Evolutionary conservation across 1,284 basidiomycete species (phyloP).

Genomic region (Vanrija sp.): DNA sequence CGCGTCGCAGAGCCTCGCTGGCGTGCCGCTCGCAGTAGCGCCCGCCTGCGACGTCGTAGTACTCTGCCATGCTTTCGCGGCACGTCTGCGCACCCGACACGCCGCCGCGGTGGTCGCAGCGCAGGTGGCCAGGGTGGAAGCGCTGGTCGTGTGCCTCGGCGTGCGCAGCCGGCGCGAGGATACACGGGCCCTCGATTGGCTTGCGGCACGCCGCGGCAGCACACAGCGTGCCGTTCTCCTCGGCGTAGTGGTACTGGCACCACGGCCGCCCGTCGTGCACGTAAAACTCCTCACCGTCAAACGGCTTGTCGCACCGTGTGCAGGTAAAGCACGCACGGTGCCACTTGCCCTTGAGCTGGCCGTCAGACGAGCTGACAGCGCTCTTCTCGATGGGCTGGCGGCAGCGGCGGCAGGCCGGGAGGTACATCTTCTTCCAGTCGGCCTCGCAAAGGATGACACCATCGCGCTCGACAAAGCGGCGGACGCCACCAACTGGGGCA

Average conservation of each 20-base stretch:
- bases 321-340: constrained; percentile 85
- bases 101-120: constrained; percentile 55
- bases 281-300: constrained; percentile 83
- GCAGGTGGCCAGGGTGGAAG: constrained; percentile 79
- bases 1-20: constrained; percentile 29
- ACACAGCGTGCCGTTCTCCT: constrained; percentile 80
- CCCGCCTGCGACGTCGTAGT: constrained; percentile 76
- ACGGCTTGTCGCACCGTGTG: constrained; percentile 73
- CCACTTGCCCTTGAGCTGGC: constrained; percentile 87
- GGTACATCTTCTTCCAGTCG: constrained; percentile 91
- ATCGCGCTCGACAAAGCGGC: constrained; percentile 68
- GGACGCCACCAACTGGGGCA: constrained; percentile 62
- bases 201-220: constrained; percentile 69
- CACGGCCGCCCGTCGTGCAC: constrained; percentile 79
- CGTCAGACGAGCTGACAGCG: constrained; percentile 83
- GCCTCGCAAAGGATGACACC: constrained; percentile 69
- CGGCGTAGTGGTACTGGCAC: constrained; percentile 85
- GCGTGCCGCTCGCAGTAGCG: constrained; percentile 77
- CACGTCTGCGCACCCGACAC: constrained; percentile 36
- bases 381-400: constrained; percentile 77
- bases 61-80: constrained; percentile 55
- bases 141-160: constrained; percentile 55
- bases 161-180: constrained; percentile 61
- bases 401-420: constrained; percentile 80
- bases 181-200: constrained; percentile 86